Percentiles rank a stretch among this genome's conserved stretches.
These are phyloP conservation scores for Penicillium thymicola DNA, from an alignment of 2,329 filamentous ascomycete genomes.

Conservation along the genomic window DNA sequence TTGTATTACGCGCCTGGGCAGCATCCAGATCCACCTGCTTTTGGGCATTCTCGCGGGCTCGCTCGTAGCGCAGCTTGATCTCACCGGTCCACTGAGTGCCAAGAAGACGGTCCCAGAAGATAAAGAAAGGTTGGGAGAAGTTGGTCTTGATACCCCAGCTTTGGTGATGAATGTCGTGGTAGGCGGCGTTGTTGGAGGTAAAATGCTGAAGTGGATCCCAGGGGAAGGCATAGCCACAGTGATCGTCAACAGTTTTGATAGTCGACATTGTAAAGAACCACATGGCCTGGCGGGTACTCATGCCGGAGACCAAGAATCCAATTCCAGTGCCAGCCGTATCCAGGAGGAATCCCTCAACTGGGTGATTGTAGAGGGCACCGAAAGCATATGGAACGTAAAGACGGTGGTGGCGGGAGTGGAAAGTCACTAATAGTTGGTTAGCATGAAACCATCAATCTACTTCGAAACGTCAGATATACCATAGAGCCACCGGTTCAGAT, in stretches of 20 bases:
- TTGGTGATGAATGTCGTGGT: conserved; percentile 98
- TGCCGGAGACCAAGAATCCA: conserved; percentile 73
- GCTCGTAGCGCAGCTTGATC: conserved; percentile 58
- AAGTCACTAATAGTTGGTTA: conserved; percentile 59
- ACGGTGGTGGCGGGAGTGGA: conserved; percentile 93
- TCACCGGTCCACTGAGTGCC: conserved; percentile 79
- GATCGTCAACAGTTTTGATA: conserved; percentile 95
- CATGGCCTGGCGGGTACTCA: conserved; percentile 85
- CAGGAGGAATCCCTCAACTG: conserved; percentile 86
- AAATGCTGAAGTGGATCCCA: conserved; percentile 92
- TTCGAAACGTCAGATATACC: conserved; percentile 55
- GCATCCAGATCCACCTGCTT: conserved; percentile 53
- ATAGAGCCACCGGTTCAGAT: conserved; percentile 96
- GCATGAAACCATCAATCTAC: not conserved
- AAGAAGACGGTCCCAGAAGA: conserved; percentile 83
- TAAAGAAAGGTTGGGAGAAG: conserved; percentile 63
- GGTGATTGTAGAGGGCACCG: conserved; percentile 95
- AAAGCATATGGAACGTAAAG: conserved; percentile 98
- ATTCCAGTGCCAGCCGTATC: conserved; percentile 86
- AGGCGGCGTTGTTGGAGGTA: conserved; percentile 91
- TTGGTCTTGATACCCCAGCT: conserved; percentile 91
- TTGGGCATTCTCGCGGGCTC: conserved; percentile 54
- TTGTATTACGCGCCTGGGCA: conserved; percentile 23
- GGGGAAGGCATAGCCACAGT: conserved; percentile 93
- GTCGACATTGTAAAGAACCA: conserved; percentile 85